phyloP scores from a whole-genome alignment of 2,329 filamentous ascomycete genomes.

The Trichophyton mentagrophytes region DNA sequence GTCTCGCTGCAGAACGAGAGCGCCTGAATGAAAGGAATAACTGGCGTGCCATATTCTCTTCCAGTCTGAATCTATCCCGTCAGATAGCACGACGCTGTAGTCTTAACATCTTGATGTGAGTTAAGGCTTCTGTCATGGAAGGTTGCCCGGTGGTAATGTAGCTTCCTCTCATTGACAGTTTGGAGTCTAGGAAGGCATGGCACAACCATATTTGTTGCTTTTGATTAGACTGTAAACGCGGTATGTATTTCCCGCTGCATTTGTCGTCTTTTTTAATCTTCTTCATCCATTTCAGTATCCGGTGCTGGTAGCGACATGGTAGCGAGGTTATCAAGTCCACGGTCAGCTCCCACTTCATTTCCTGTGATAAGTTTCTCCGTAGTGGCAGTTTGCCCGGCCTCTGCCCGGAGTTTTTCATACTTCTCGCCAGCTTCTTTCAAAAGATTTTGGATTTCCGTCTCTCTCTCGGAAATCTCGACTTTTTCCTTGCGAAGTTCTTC shows the following conservation, averaged over 20 bases:
- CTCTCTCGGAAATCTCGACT: conserved; percentile 52
- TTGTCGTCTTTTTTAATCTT: background rate
- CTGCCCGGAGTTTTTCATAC: conserved; percentile 46
- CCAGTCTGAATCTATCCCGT: background rate
- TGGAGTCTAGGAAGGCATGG: conserved; percentile 5
- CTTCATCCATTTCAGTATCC: background rate
- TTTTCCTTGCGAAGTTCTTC: conserved; percentile 57
- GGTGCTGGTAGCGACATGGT: background rate
- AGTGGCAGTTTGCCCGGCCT: conserved; percentile 23
- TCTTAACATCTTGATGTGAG: background rate
- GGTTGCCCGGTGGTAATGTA: background rate
- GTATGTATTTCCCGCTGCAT: background rate
- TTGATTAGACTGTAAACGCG: background rate
- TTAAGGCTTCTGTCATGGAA: background rate
- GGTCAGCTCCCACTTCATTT: conserved; percentile 20
- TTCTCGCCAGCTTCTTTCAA: conserved; percentile 68
- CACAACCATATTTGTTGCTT: background rate
- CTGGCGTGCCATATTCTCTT: conserved; percentile 15
- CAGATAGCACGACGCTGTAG: background rate
- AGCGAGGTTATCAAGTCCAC: conserved; percentile 30
- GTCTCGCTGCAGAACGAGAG: conserved; percentile 15
- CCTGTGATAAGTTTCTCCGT: conserved; percentile 18
- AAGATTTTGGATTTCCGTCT: conserved; percentile 66
- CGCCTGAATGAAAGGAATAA: conserved; percentile 23
- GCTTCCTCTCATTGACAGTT: background rate